A percentile compares a stretch with the other conserved stretches of the same genome.
Conservation (phyloP, 140 eudicot genomes). For the Bidens hawaiensis region DNA sequence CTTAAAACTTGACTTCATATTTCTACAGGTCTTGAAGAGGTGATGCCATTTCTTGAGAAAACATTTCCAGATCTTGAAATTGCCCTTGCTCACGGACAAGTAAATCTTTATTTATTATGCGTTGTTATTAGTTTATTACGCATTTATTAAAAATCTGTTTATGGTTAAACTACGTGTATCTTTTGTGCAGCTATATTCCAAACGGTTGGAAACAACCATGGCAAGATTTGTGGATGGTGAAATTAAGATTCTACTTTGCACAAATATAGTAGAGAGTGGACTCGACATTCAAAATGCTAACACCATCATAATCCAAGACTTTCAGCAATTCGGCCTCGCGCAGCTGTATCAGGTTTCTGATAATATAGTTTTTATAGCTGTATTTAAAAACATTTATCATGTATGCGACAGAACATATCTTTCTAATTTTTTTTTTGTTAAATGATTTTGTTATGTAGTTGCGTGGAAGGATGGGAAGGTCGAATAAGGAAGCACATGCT, state of each 20-base stretch:
- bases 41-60: conserved; percentile 60
- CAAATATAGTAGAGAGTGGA: conserved; percentile 97
- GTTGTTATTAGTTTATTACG: too few relatives aligned
- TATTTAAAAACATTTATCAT: too few relatives aligned
- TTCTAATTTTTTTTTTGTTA: conserved; percentile 11
- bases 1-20: too few relatives aligned
- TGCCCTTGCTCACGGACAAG: conserved; percentile 98
- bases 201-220: conserved; percentile 93
- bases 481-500: conserved; percentile 97
- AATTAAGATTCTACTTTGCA: conserved; percentile 74
- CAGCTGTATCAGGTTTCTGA: conserved; percentile 98
- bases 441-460: conserved; percentile 34
- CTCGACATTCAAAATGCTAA: conserved; percentile 98
- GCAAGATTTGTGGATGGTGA: conserved; percentile 74
- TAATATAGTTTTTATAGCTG: too few relatives aligned
- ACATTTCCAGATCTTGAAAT: conserved; percentile 71
- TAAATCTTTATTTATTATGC: conserved; percentile 15
- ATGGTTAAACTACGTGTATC: conserved; percentile 11
- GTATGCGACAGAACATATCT: not conserved
- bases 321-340: conserved; percentile 94
- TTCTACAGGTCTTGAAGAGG: conserved; percentile 87
- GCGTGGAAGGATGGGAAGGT: conserved; percentile 96
- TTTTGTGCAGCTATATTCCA: conserved; percentile 81
- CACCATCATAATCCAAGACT: conserved; percentile 89
- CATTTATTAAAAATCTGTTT: not conserved